Evolutionary conservation across 2,329 filamentous ascomycete genomes (phyloP).

Genomic region (Madurella mycetomatis): DNA sequence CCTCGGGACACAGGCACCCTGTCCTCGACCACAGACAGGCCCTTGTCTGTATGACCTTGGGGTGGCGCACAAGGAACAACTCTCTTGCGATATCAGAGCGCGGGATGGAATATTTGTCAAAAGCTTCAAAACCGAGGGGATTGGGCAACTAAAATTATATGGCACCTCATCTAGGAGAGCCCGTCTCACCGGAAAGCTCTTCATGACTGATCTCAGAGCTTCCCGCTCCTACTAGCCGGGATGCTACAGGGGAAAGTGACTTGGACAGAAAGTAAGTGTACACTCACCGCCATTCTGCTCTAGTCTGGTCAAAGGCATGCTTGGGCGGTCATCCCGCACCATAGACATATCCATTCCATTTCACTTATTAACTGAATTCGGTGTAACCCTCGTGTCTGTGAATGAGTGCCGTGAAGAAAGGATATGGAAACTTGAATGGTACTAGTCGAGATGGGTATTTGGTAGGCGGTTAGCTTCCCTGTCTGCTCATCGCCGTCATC

Average conservation of each 20-base stretch:
- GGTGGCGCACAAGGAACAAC: neutral
- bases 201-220: neutral
- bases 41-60: conserved; percentile 1
- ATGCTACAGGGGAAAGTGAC: neutral
- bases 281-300: neutral
- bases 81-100: neutral
- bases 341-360: no score
- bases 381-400: no score
- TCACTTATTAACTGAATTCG: no score
- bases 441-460: neutral
- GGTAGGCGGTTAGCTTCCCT: neutral
- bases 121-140: neutral
- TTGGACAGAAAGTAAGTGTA: neutral
- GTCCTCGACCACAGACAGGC: neutral
- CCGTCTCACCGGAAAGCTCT: neutral
- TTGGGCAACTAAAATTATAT: neutral
- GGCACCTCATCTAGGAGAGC: neutral
- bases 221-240: neutral
- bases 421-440: no score
- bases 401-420: neutral
- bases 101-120: neutral
- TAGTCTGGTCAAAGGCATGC: neutral
- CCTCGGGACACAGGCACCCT: neutral
- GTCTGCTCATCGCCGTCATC: neutral
- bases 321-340: neutral